Evolutionary conservation across 768 basidiomycete species (phyloP).

Genomic region (Leucogyrophana mollusca): DNA sequence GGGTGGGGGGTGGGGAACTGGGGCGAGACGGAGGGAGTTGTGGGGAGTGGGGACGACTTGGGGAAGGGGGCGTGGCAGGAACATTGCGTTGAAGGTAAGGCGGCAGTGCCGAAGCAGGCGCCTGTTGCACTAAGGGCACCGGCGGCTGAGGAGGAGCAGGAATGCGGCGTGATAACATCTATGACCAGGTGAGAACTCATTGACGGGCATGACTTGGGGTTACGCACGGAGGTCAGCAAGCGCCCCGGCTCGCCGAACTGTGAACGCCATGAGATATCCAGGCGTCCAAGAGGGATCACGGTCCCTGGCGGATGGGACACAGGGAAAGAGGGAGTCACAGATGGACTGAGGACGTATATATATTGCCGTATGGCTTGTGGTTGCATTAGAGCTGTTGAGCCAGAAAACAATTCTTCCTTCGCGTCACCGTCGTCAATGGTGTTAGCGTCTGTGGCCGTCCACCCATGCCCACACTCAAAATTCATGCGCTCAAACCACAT

Average conservation of each 20-base stretch:
- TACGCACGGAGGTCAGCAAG: conserved; percentile 72
- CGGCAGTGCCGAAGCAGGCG: conserved; percentile 71
- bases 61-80: conserved; percentile 32
- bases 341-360: conserved; percentile 75
- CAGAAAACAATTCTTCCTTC: conserved; percentile 51
- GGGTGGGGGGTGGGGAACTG: conserved; percentile 49
- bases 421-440: conserved; percentile 20
- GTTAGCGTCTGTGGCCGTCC: conserved; percentile 61
- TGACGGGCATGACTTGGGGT: neutral
- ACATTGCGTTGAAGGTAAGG: conserved; percentile 66
- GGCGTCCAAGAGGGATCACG: conserved; percentile 75
- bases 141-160: conserved; percentile 44
- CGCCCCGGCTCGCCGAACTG: conserved; percentile 84
- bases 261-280: conserved; percentile 89
- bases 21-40: conserved; percentile 52
- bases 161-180: conserved; percentile 80
- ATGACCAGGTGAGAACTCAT: neutral
- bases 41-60: conserved; percentile 60
- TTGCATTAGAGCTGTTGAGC: conserved; percentile 68
- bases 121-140: conserved; percentile 24
- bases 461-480: conserved; percentile 70
- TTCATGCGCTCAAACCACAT: conserved; percentile 81
- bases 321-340: conserved; percentile 40
- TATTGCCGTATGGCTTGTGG: conserved; percentile 88
- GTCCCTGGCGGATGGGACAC: conserved; percentile 61